phyloP scores from a whole-genome alignment of 805 yeast species.

The Wickerhamiella bombiphila region DNA sequence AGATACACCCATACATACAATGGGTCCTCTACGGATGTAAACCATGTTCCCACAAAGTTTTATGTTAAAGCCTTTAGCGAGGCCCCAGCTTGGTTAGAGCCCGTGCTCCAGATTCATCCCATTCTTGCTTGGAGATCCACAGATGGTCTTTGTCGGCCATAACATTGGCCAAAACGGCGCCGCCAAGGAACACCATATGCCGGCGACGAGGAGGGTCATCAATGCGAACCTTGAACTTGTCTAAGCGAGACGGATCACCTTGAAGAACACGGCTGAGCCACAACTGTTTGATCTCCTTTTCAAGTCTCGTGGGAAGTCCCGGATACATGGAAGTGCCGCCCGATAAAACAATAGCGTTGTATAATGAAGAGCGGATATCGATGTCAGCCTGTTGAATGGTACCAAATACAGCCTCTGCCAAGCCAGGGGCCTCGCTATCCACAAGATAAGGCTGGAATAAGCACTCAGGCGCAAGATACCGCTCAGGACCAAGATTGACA shows the following conservation, averaged over 20 bases:
- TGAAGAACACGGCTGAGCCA: conserved; percentile 84
- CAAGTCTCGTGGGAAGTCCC: conserved; percentile 88
- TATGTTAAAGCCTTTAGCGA: conserved; percentile 47
- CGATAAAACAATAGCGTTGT: conserved; percentile 81
- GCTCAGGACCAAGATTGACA: conserved; percentile 85
- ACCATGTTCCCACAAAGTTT: too few species aligned
- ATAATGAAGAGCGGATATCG: conserved; percentile 77
- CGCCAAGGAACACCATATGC: conserved; percentile 97
- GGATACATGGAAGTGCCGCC: conserved; percentile 99
- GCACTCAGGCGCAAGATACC: conserved; percentile 95
- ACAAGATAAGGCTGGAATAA: conserved; percentile 90
- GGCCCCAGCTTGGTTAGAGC: conserved; percentile 83
- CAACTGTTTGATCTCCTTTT: conserved; percentile 88
- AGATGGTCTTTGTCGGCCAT: conserved; percentile 98
- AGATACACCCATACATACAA: too few species aligned
- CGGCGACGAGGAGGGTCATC: conserved; percentile 98
- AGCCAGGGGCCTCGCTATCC: conserved; percentile 93
- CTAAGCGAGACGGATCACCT: conserved; percentile 70
- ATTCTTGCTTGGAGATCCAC: conserved; percentile 94
- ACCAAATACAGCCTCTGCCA: conserved; percentile 83
- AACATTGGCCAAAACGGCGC: conserved; percentile 92
- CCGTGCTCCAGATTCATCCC: conserved; percentile 93
- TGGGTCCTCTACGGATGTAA: too few species aligned
- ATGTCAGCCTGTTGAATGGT: conserved; percentile 91
- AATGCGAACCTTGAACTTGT: conserved; percentile 83